Evolutionary conservation across 768 basidiomycete species (phyloP), one percentile per base, ranked within the genome.

Genomic region (Amanita polypyramis): DNA sequence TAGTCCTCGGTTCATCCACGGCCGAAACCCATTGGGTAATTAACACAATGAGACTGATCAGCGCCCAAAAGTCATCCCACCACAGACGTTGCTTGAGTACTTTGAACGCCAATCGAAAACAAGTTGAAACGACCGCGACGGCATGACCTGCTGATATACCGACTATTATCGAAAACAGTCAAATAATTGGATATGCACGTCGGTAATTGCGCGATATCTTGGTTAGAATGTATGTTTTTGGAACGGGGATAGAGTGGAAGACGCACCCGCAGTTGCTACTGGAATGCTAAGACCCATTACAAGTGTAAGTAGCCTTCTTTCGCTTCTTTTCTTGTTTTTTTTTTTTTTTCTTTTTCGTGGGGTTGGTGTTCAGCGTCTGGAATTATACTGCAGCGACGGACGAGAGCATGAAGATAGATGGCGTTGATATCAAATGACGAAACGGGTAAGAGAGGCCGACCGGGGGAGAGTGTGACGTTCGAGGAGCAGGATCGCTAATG

Each of bases 41-140:
- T 33, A 50, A 17, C 19, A 38, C n/a, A n/a, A 54, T 12, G 15
- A 54, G 33, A n/a, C 45, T 19, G 11, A 51, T 14, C 5, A 47
- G 20, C 11, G 52, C 52, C 52, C 52, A 54, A 34, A 54, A 51
- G 23, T 54, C 52, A 30, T 54, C 52, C 49, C 49, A 54, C 52
- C 52, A 54, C 14, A 54, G 37, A 9, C 46, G 50, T 6, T 38
- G 50, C 32, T 36, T 39, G 12, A 45, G 14, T 7, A 33, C 15
- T n/a, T 45, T 45, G 43, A 51, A 51, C 14, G 44, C 12, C 11
- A 53, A 25, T 20, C 53, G 34, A 36, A 54, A 27, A 14, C 23
- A 38, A 5, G 52, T 52, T 7, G 52, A 52, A 6, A 21, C 7
- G n/a, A 50, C 43, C 8, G 52, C 52, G 17, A 52, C 32, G 23